Evolutionary conservation across 345 rosid species (phyloP).

Genomic region (Leavenworthia alabamica): DNA sequence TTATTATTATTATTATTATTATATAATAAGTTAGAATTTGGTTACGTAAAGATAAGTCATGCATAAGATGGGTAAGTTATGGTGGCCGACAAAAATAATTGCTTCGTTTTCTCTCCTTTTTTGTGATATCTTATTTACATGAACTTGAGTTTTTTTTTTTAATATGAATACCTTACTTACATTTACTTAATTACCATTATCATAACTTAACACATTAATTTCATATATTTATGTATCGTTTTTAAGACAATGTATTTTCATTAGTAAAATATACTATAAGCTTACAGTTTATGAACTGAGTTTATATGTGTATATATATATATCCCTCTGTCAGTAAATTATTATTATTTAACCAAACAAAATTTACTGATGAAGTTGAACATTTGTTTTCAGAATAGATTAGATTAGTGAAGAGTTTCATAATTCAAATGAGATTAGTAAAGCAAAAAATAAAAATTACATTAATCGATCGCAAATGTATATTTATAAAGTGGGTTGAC

Average conservation of each 20-base stretch:
- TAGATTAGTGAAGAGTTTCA: not conserved
- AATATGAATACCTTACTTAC: not conserved
- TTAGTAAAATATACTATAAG: not conserved
- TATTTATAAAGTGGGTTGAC: slow-evolving; percentile 26
- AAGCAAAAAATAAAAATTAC: slow-evolving; percentile 13
- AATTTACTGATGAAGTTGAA: not conserved
- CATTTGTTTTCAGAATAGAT: not conserved
- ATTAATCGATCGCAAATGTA: slow-evolving; percentile 22
- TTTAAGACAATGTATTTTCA: not conserved
- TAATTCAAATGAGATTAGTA: not conserved
- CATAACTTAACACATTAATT: too few relatives aligned
- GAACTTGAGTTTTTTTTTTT: not conserved
- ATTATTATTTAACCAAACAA: not conserved
- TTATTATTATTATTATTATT: too few relatives aligned
- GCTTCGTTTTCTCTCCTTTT: slow-evolving; percentile 19
- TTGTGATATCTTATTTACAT: not conserved
- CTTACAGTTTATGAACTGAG: not conserved
- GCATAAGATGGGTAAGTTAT: too few relatives aligned
- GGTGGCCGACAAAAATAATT: slow-evolving; percentile 31
- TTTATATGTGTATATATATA: not conserved
- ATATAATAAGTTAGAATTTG: too few relatives aligned
- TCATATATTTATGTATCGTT: slow-evolving; percentile 1
- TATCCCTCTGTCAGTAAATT: not conserved
- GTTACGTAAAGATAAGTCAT: too few relatives aligned
- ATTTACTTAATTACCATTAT: not conserved